Conservation (phyloP, 2,329 filamentous ascomycete genomes). For the Raffaelea arxii region DNA sequence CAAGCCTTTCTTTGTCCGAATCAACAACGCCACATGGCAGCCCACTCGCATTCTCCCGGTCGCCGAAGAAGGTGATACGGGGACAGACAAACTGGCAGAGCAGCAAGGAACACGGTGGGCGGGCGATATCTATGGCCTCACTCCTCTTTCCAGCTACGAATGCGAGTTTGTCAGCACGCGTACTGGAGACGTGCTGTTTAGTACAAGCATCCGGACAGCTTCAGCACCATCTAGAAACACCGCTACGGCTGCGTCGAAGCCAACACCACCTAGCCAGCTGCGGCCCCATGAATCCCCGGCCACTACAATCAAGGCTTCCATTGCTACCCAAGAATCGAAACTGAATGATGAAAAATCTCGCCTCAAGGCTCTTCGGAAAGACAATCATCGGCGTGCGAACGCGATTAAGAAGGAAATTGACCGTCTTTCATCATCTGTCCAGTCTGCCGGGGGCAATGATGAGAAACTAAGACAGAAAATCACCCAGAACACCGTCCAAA, state of each 20-base stretch:
- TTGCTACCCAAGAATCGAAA: conserved; percentile 61
- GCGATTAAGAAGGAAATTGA: conserved; percentile 66
- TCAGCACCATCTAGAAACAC: conserved; percentile 33
- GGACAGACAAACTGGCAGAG: neutral
- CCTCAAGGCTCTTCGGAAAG: conserved; percentile 62
- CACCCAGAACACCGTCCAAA: conserved; percentile 64
- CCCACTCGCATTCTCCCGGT: conserved; percentile 59
- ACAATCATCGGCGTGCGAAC: conserved; percentile 62
- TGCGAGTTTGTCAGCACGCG: conserved; percentile 66
- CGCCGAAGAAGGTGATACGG: conserved; percentile 12
- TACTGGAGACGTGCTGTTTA: conserved; percentile 58
- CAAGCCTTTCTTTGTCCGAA: conserved; percentile 69
- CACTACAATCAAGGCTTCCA: conserved; percentile 67
- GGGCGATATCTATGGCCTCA: conserved; percentile 59
- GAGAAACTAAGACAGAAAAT: conserved; percentile 68
- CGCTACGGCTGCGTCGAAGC: conserved; percentile 24
- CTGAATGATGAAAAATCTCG: conserved; percentile 59
- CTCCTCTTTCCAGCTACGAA: conserved; percentile 66
- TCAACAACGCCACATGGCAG: conserved; percentile 74
- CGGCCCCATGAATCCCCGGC: conserved; percentile 66
- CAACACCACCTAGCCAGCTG: conserved; percentile 32
- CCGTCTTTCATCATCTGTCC: conserved; percentile 53
- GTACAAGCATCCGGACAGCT: conserved; percentile 60
- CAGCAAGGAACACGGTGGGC: conserved; percentile 49
- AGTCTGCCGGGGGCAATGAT: conserved; percentile 62